Base-by-base conservation (phyloP, 345 rosid genomes). In the Citrus mangshanensis region DNA sequence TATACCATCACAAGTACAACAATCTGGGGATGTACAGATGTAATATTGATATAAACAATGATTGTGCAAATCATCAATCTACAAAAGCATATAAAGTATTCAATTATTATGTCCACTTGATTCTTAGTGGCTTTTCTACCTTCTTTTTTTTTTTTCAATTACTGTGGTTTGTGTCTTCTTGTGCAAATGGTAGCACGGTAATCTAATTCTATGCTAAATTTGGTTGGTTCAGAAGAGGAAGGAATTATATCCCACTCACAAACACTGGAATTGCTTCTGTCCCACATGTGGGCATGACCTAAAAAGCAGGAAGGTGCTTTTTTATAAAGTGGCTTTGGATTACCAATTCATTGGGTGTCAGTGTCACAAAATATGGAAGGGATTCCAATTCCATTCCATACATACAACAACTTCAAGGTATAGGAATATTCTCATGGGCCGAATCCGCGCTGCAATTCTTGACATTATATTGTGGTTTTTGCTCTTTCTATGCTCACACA, bases 191-290 rank as follows among this genome's bases (percentile, higher is more conserved):
- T 59, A 7, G 13, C 19, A 0, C 7, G 2, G 67, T 73, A 73
- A 75, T 62, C 28, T 27, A 68, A 63, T 62, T 75, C 40, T 75
- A 63, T 63, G 70, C 78, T n/a, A 40, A 75, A 42, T 27, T 40
- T 63, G 60, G 69, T 40, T 70, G 78, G 70, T n/a, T 30, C 46
- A 63, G 70, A 74, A 16, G 19, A 38, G 19, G 25, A 37, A 40
- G 28, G 51, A 16, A 46, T 46, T 46, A 46, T 46, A 46, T 13
- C 16, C 51, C 51, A 12, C 51, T 46, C 18, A 3, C 46, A 9
- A 0, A 42, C 51, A 13, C 16, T 13, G 78, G 60, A 75, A 75
- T 63, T 75, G 61, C 78, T 74, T 74, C 42, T 27, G 68, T 42
- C 77, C 40, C 18, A 60, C 32, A 62, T 59, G 72, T 68, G 55